Percentiles rank a stretch among this genome's conserved stretches.
Evolutionary conservation across 768 basidiomycete genomes (phyloP).

Genomic region (Udeniomyces megalosporus): DNA sequence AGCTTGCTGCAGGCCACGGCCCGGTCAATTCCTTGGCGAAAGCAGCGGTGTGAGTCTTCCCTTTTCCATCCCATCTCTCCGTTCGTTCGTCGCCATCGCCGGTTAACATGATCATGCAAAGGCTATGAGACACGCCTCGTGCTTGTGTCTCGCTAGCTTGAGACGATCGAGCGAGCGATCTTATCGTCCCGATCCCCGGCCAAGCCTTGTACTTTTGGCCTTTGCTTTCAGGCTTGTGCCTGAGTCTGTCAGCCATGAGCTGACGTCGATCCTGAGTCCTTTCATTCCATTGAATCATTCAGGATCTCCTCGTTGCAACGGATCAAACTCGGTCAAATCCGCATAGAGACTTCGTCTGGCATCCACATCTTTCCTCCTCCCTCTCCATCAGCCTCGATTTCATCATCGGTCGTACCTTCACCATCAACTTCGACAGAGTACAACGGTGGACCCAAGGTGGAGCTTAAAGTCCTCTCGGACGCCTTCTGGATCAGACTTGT

Average conservation of each 20-base stretch:
- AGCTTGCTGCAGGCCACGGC: background rate
- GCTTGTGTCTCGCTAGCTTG: too few relatives aligned
- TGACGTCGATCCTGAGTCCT: too few relatives aligned
- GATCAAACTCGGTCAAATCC: conserved; percentile 20
- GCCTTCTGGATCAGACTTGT: conserved; percentile 29
- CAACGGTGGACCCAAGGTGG: conserved; percentile 10
- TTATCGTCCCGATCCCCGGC: too few relatives aligned
- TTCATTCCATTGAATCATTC: too few relatives aligned
- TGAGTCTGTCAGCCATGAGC: too few relatives aligned
- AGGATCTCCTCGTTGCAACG: conserved; percentile 1
- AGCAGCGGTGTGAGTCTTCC: background rate
- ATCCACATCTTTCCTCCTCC: conserved; percentile 18
- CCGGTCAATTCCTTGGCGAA: background rate
- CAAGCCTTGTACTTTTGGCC: too few relatives aligned
- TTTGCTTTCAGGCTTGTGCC: too few relatives aligned
- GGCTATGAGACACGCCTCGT: too few relatives aligned
- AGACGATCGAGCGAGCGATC: too few relatives aligned
- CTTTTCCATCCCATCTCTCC: background rate
- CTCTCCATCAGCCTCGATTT: background rate
- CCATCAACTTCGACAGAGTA: background rate
- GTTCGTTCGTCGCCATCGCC: background rate
- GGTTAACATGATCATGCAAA: too few relatives aligned
- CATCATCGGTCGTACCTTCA: too few relatives aligned
- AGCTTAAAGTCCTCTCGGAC: conserved; percentile 15
- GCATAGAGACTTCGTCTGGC: conserved; percentile 19